Percentiles rank a stretch among this genome's conserved stretches.
phyloP scores from a whole-genome alignment of 345 rosid species.

The Linum tenue region DNA sequence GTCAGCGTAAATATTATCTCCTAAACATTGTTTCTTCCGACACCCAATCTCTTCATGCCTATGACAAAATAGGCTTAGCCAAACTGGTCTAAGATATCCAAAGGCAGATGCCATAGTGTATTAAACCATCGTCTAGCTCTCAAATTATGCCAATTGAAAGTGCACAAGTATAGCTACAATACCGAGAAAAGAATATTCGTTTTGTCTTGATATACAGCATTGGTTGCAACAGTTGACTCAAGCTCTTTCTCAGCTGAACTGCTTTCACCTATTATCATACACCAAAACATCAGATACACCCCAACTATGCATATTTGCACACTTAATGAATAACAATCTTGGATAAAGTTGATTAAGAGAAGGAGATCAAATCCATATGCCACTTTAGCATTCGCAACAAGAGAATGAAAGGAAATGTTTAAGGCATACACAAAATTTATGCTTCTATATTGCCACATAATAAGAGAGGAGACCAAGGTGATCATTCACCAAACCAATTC shows the following conservation, averaged over 20 bases:
- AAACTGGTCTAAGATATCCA: background rate
- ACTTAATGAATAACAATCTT: background rate
- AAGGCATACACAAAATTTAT: background rate
- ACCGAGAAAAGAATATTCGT: conserved; percentile 96
- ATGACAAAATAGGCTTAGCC: background rate
- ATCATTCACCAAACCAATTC: background rate
- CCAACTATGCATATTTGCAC: background rate
- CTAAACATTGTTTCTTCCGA: background rate
- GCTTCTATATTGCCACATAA: background rate
- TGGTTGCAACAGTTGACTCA: conserved; percentile 49
- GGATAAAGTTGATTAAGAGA: background rate
- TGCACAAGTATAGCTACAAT: conserved; percentile 13
- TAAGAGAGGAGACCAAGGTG: background rate
- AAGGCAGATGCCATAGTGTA: background rate
- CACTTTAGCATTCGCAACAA: background rate
- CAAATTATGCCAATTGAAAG: conserved; percentile 1
- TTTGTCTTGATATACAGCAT: conserved; percentile 99
- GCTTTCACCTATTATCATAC: conserved; percentile 75
- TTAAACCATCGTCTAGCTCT: background rate
- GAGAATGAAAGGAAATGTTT: background rate
- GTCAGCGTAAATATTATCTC: background rate
- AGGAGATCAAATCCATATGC: background rate
- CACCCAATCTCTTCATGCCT: background rate
- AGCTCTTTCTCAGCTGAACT: conserved; percentile 88
- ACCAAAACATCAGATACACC: conserved; percentile 16